Evolutionary conservation across 1,139 yeast species (phyloP).

Genomic region (Protomyces macrosporus): DNA sequence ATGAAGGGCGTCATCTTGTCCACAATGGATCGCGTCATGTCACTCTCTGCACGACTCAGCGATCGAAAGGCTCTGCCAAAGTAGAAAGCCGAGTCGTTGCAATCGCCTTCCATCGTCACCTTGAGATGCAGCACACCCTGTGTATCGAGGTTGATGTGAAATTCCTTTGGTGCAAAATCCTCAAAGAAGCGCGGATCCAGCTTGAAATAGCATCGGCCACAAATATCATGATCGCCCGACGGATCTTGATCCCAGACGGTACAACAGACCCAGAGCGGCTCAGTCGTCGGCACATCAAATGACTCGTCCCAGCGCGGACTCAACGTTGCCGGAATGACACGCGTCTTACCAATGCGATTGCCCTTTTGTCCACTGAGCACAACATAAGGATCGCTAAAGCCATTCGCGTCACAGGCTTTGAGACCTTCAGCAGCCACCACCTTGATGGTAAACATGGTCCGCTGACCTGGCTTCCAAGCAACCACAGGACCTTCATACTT

Average conservation of each 20-base stretch:
- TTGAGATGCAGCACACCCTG: conserved; percentile 62
- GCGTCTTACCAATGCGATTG: conserved; percentile 64
- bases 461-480: conserved; percentile 37
- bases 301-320: conserved; percentile 90
- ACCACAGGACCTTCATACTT: conserved; percentile 30
- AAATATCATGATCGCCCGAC: conserved; percentile 55
- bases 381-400: conserved; percentile 58
- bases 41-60: conserved; percentile 56
- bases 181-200: conserved; percentile 61
- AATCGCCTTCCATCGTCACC: conserved; percentile 71
- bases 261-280: conserved; percentile 45
- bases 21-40: conserved; percentile 61
- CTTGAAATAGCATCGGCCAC: conserved; percentile 62
- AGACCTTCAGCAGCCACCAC: conserved; percentile 68
- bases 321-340: conserved; percentile 54
- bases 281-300: conserved; percentile 54
- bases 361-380: conserved; percentile 60
- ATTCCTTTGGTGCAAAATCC: conserved; percentile 60
- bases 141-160: conserved; percentile 57
- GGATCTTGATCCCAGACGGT: conserved; percentile 70
- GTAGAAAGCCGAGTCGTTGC: conserved; percentile 69
- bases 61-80: conserved; percentile 72
- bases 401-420: conserved; percentile 50
- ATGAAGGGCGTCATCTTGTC: conserved; percentile 53
- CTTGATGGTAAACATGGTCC: conserved; percentile 54